These are phyloP conservation scores for Lactifluus echinatus DNA, from an alignment of 768 basidiomycete genomes.

Conservation along the genomic window DNA sequence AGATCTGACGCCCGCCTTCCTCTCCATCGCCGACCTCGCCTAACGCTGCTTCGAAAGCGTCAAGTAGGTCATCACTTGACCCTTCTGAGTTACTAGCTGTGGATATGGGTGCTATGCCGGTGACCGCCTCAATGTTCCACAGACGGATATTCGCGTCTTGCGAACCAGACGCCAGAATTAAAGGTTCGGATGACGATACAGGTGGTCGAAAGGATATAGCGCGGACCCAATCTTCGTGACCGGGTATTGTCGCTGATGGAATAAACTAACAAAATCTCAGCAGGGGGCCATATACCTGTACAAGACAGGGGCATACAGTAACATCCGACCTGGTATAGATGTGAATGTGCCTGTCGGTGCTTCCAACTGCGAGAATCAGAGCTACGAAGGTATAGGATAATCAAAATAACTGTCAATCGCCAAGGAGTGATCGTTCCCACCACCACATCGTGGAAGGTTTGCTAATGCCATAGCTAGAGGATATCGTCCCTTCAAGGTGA, in stretches of 20 bases:
- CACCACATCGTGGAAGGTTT: conserved; percentile 55
- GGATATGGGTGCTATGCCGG: conserved; percentile 22
- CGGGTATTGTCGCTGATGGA: conserved; percentile 50
- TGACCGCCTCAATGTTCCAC: conserved; percentile 69
- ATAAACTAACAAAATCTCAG: conserved; percentile 39
- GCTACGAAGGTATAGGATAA: conserved; percentile 28
- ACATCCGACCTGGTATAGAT: conserved; percentile 65
- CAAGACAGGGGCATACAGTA: conserved; percentile 32
- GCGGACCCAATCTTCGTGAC: conserved; percentile 96
- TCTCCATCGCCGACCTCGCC: conserved; percentile 61
- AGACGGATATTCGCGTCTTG: conserved; percentile 92
- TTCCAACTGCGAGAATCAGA: conserved; percentile 67
- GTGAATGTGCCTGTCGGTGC: conserved; percentile 74
- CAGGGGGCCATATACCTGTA: conserved; percentile 2
- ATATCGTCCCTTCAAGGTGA: conserved; percentile 60
- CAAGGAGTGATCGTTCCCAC: conserved; percentile 33
- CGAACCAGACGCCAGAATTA: conserved; percentile 86
- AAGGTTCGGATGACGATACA: conserved; percentile 29
- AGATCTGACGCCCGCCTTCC: conserved; percentile 79
- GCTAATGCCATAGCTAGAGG: conserved; percentile 62
- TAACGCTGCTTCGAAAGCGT: conserved; percentile 80
- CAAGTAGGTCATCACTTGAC: conserved; percentile 68
- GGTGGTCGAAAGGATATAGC: conserved; percentile 57
- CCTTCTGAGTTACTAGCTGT: conserved; percentile 16
- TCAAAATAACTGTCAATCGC: not conserved